A percentile compares a stretch with the other conserved stretches of the same genome.
Conservation (phyloP, 192 early-diverging fungal species). For the Phlyctochytrium bullatum region DNA sequence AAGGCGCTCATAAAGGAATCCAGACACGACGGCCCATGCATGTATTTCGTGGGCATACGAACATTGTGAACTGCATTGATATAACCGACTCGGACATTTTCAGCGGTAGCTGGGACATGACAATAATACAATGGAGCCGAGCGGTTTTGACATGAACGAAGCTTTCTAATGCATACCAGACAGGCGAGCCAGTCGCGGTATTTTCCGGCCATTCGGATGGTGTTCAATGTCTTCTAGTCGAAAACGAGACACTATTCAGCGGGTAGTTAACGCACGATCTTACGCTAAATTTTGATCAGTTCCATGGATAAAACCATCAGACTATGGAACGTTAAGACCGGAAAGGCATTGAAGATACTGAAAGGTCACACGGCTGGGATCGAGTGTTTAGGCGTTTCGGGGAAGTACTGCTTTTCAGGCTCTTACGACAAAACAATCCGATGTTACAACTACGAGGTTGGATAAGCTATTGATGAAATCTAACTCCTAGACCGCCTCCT, state of each 20-base stretch:
- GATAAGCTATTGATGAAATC: background rate
- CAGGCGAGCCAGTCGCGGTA: constrained; percentile 43
- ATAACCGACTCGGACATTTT: constrained; percentile 52
- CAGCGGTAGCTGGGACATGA: constrained; percentile 53
- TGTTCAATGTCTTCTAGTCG: constrained; percentile 50
- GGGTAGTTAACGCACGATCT: constrained; percentile 28
- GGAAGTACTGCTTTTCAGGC: constrained; percentile 42
- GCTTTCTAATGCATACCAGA: constrained; percentile 22
- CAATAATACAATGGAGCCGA: constrained; percentile 53
- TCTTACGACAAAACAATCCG: constrained; percentile 57
- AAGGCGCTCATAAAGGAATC: background rate
- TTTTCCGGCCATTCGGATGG: constrained; percentile 52
- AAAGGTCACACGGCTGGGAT: constrained; percentile 47
- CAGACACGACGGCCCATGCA: constrained; percentile 50
- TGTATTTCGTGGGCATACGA: constrained; percentile 54
- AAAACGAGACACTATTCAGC: constrained; percentile 32
- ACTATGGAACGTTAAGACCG: constrained; percentile 43
- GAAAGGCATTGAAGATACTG: constrained; percentile 33
- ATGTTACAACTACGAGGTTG: constrained; percentile 41
- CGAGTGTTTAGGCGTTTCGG: constrained; percentile 42
- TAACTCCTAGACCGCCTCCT: constrained; percentile 40
- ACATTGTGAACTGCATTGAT: constrained; percentile 55
- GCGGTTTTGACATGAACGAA: constrained; percentile 28
- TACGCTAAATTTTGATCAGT: constrained; percentile 15
- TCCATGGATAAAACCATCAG: constrained; percentile 57